Evolutionary conservation across 2,329 filamentous ascomycete genomes (phyloP), one percentile per base, ranked within the genome.

Genomic region (Xylariaceae sp.): DNA sequence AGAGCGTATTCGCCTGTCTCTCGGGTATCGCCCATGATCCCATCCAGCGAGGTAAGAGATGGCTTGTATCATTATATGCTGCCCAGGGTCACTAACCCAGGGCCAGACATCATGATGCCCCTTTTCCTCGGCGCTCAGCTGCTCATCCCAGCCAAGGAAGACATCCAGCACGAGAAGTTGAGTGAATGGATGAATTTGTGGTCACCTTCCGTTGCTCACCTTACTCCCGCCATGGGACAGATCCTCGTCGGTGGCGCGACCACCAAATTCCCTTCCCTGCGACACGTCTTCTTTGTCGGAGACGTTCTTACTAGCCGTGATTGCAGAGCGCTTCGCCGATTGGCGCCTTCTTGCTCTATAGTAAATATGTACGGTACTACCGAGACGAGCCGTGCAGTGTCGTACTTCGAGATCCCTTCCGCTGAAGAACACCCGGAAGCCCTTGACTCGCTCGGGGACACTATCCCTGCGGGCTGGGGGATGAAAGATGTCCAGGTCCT

Each of bases 181-280:
- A 86, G 86, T 4, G 90, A 95, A 66, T 99, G 94, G 94, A 34
- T 34, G 32, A 34, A 34, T 34, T 15, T 12, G 32, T 34, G 32
- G 32, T 34, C 32, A 34, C 32, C 32, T 89, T 96, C 80, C 77
- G 79, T 49, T 18, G 90, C 87, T 12, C 94, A 97, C 71, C 74
- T 97, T 37, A 99, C 94, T 1, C 94, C 94, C 9, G 94, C 94
- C 53, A 96, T 97, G 92, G 92, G 92, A 51, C 89, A 96, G 64
- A 94, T 97, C 57, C 75, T 97, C 1, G 86, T 92, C n/a, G 92
- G 91, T 41, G 89, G 88, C 61, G 88, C 90, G 21, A 85, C 76
- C 2, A 85, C 89, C 0, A 72, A 88, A 61, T 95, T 96, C 65
- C 87, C 89, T 1, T 77, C 80, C 12, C 76, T 97, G n/a, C 79